A percentile compares a stretch with the other conserved stretches of the same genome.
phyloP scores from a whole-genome alignment of 345 rosid genomes.

The Aquilaria yunnanensis region DNA sequence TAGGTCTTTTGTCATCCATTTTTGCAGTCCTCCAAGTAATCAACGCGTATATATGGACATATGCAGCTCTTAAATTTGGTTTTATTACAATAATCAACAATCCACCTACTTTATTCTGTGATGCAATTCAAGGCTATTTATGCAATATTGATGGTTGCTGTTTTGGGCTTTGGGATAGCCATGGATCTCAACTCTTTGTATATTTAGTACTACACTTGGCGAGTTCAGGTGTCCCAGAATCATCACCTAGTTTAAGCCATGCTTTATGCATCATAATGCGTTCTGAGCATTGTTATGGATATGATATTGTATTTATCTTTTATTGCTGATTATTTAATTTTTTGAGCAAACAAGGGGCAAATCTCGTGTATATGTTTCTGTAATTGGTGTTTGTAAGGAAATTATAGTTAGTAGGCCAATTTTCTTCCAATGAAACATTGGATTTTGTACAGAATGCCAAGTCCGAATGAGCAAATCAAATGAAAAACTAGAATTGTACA shows the following conservation, averaged over 20 bases:
- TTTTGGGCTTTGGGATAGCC: slow-evolving; percentile 72
- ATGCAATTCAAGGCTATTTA: slow-evolving; percentile 55
- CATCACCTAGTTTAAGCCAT: slow-evolving; percentile 37
- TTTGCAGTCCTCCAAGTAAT: slow-evolving; percentile 66
- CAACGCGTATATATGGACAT: slow-evolving; percentile 85
- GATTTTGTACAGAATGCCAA: too few species aligned
- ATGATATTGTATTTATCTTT: too few species aligned
- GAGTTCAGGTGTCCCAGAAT: slow-evolving; percentile 31
- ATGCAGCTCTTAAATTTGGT: slow-evolving; percentile 85
- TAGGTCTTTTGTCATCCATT: slow-evolving; percentile 65
- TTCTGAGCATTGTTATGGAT: slow-evolving; percentile 3
- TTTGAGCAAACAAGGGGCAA: too few species aligned
- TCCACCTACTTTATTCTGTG: slow-evolving; percentile 57
- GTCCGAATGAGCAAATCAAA: too few species aligned
- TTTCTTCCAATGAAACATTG: too few species aligned
- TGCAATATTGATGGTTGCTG: slow-evolving; percentile 53
- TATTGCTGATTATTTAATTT: too few species aligned
- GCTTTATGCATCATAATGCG: too few species aligned
- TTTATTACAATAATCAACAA: slow-evolving; percentile 43
- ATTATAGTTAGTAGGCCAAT: too few species aligned
- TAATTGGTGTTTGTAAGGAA: too few species aligned
- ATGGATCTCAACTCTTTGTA: slow-evolving; percentile 70
- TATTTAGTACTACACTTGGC: slow-evolving; percentile 39
- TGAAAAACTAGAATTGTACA: too few species aligned
- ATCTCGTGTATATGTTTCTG: too few species aligned